Base-by-base conservation (phyloP, 805 yeast species). In the Suhomyces vadensis region DNA sequence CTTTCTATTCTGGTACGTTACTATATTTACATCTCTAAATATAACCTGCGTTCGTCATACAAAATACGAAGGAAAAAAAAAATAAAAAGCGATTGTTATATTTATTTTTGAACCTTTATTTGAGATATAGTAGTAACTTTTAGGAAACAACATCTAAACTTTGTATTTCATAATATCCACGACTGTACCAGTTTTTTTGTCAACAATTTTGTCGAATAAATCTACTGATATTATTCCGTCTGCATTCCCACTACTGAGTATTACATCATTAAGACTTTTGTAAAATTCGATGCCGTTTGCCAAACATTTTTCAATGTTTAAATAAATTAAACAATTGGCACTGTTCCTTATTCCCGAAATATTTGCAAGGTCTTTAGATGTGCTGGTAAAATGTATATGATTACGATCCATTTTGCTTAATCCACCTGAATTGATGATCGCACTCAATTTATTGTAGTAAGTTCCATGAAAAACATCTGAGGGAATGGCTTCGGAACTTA, bases 321-420 rank as follows among this genome's bases (percentile, higher is more conserved):
- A 57, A 55, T 77, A 85, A 2, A 94, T 82, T 43, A 81, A 63
- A 1, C 85, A 79, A 21, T 74, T 69, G 43, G 82, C 66, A 31
- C 71, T 67, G n/a, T 62, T 53, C 40, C 97, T 71, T 70, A 89
- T 79, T 0, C 98, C 98, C 48, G 91, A 81, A 10, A 84, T 71
- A 10, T 83, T 83, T 11, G 64, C 59, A 4, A 60, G 58, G 3
- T 70, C 69, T 22, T 64, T 66, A 1, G 79, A 67, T 24, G 65
- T 67, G 1, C 79, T 67, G 0, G 98, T 87, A 59, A 92, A 74
- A 65, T 94, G 99, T 13, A 94, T 80, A 61, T 94, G 98, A 51
- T 84, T 84, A 55, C 99, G 69, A 24, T 62, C 65, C 96, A 90
- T 87, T 47, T 65, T 71, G 11, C 75, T 73, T 19, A 94, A 65